Conservation (phyloP, 2,329 filamentous ascomycete species). For the Botrytis elliptica region DNA sequence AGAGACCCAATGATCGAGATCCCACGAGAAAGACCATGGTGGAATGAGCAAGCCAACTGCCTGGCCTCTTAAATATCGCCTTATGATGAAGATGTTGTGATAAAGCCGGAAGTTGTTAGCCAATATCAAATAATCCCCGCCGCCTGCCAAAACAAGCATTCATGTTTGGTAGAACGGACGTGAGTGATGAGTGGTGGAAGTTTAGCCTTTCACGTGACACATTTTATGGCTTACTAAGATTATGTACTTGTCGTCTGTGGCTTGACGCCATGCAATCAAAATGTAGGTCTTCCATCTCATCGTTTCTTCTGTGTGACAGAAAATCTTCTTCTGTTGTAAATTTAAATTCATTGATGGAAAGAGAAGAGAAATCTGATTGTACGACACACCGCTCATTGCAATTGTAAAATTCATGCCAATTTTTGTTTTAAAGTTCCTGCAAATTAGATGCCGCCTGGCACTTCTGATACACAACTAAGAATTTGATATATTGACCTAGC, state of each 20-base stretch:
- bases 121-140: not conserved
- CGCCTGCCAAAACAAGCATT: not conserved
- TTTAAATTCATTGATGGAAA: not conserved
- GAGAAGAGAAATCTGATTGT: not conserved
- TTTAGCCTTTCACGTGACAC: not conserved
- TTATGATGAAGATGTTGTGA: not conserved
- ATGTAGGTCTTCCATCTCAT: not conserved
- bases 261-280: conserved; percentile 2
- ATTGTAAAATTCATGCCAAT: no score
- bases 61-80: not conserved
- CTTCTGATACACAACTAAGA: not conserved
- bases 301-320: not conserved
- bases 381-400: not conserved
- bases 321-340: not conserved
- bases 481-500: not conserved
- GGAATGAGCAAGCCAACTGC: not conserved
- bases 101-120: not conserved
- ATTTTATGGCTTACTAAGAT: not conserved
- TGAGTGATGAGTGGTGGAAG: not conserved
- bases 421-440: not conserved
- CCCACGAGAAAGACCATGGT: not conserved
- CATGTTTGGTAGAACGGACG: not conserved
- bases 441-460: no score
- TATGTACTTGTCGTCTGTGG: not conserved
- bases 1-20: not conserved